A percentile compares a stretch with the other conserved stretches of the same genome.
Evolutionary conservation across 1,284 basidiomycete genomes (phyloP).

Genomic region (Phellopilus nigrolimitatus): DNA sequence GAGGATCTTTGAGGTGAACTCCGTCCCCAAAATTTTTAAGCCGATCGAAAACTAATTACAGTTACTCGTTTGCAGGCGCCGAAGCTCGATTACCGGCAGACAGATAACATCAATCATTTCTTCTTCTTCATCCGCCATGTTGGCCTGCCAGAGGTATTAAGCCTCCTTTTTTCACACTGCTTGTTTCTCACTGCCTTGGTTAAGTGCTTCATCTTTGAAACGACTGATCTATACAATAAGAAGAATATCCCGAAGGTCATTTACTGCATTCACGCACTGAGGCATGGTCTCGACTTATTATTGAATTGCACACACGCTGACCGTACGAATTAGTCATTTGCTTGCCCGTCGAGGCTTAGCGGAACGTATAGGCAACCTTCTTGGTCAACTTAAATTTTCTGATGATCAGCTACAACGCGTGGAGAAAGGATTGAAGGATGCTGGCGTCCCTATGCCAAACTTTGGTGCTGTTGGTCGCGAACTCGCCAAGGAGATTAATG

Average conservation of each 20-base stretch:
- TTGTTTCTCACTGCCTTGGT: too few relatives aligned
- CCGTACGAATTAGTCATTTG: conserved; percentile 65
- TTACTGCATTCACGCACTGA: conserved; percentile 97
- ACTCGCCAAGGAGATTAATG: conserved; percentile 93
- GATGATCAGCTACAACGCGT: conserved; percentile 92
- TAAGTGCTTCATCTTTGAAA: conserved; percentile 93
- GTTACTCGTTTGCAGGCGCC: conserved; percentile 56
- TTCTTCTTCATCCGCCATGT: conserved; percentile 86
- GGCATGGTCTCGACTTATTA: conserved; percentile 42
- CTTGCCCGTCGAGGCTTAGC: conserved; percentile 89
- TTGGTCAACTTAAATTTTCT: conserved; percentile 92
- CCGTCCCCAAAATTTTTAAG: too few relatives aligned
- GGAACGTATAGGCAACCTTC: conserved; percentile 87
- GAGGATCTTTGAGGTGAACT: conserved; percentile 82
- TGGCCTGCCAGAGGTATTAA: conserved; percentile 85
- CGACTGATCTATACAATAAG: conserved; percentile 97
- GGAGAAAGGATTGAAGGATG: conserved; percentile 88
- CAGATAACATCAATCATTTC: conserved; percentile 98
- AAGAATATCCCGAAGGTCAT: conserved; percentile 99
- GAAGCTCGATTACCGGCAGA: conserved; percentile 92
- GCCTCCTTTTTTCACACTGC: conserved; percentile 4
- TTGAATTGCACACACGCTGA: conserved; percentile 15
- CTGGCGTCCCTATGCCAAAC: conserved; percentile 96
- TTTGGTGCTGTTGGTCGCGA: conserved; percentile 90
- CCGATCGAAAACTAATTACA: too few relatives aligned